Percentiles rank a stretch among this genome's conserved stretches.
Evolutionary conservation across 768 basidiomycete species (phyloP).

Genomic region (Boletellus emodensis): DNA sequence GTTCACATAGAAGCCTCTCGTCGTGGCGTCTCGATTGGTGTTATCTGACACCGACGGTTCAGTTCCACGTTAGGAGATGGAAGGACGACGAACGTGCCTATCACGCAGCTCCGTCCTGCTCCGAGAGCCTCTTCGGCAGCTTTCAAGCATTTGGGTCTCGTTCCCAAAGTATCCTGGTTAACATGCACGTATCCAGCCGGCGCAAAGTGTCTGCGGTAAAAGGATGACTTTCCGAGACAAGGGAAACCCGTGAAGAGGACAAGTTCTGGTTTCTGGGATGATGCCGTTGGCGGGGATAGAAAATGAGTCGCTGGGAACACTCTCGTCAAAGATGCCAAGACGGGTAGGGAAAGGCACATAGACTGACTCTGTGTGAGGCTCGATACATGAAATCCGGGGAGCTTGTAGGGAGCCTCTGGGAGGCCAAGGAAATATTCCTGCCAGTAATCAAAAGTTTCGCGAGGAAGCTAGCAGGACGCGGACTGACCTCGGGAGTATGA

Average conservation of each 20-base stretch:
- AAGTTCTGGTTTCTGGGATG: conserved; percentile 36
- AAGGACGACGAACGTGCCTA: conserved; percentile 51
- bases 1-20: conserved; percentile 68
- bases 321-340: background rate
- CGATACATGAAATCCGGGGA: conserved; percentile 69
- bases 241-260: conserved; percentile 63
- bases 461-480: background rate
- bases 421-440: conserved; percentile 79
- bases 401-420: conserved; percentile 37
- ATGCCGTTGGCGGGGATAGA: conserved; percentile 11
- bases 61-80: background rate
- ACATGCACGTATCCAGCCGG: conserved; percentile 71
- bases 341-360: background rate
- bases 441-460: background rate
- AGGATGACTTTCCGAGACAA: conserved; percentile 75
- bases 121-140: conserved; percentile 53
- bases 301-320: conserved; percentile 37
- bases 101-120: conserved; percentile 62
- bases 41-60: conserved; percentile 55
- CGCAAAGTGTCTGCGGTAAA: conserved; percentile 68
- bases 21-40: conserved; percentile 76
- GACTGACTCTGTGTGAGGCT: conserved; percentile 33
- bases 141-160: conserved; percentile 71
- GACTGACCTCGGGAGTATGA: conserved; percentile 74
- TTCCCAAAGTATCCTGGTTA: conserved; percentile 80